phyloP scores from a whole-genome alignment of 768 basidiomycete genomes.

The Russula abietina region DNA sequence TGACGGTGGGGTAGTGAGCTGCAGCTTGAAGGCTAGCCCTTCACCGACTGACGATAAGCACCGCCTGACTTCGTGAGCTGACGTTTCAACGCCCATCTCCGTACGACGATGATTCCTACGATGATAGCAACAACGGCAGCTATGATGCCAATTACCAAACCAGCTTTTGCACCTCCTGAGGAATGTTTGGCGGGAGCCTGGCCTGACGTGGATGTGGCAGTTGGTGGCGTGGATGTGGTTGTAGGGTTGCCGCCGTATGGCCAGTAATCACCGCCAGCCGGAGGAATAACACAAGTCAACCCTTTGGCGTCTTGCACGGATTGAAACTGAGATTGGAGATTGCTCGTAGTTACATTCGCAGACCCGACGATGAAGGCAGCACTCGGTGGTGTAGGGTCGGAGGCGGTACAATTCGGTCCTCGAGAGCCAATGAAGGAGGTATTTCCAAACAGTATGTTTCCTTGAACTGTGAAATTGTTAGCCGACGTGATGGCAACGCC shows the following conservation, averaged over 20 bases:
- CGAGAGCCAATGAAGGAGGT: slow-evolving; percentile 67
- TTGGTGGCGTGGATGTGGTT: slow-evolving; percentile 20
- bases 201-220: slow-evolving; percentile 23
- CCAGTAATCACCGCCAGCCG: slow-evolving; percentile 65
- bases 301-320: slow-evolving; percentile 47
- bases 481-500: slow-evolving; percentile 63
- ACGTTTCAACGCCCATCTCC: slow-evolving; percentile 39
- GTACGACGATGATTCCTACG: slow-evolving; percentile 41
- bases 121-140: slow-evolving; percentile 41
- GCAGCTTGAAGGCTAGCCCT: background rate
- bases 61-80: background rate
- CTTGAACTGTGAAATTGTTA: slow-evolving; percentile 57
- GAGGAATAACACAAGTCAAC: slow-evolving; percentile 63
- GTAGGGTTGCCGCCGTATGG: slow-evolving; percentile 51
- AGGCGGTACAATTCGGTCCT: slow-evolving; percentile 56
- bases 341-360: slow-evolving; percentile 37
- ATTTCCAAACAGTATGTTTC: slow-evolving; percentile 58
- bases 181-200: background rate
- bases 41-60: background rate
- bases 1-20: background rate
- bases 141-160: slow-evolving; percentile 48
- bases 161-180: slow-evolving; percentile 39
- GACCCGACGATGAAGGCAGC: slow-evolving; percentile 54
- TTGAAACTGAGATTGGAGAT: slow-evolving; percentile 49
- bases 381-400: slow-evolving; percentile 46